These are phyloP conservation scores for Dunaliella primolecta DNA, from an alignment of 139 green algal species.

Conservation along the genomic window DNA sequence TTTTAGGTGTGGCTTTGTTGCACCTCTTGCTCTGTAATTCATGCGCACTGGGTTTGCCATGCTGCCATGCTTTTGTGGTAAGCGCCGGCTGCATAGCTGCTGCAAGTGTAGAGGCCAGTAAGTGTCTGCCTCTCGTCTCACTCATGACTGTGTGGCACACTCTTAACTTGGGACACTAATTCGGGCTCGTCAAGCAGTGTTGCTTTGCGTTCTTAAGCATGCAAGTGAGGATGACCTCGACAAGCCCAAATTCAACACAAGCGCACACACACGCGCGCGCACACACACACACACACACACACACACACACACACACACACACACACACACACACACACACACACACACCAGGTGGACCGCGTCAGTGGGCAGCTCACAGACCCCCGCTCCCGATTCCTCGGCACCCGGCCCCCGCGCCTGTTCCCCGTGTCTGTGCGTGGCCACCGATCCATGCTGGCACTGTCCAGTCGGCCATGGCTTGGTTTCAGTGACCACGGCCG, in stretches of 20 bases:
- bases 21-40: no score
- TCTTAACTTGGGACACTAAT: no score
- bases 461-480: constrained; percentile 91
- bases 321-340: constrained; percentile 39
- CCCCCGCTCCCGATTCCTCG: constrained; percentile 91
- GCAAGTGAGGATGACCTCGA: no score
- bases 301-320: neutral
- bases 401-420: constrained; percentile 78
- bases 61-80: no score
- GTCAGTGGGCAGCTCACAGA: constrained; percentile 64
- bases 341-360: constrained; percentile 29
- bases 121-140: no score
- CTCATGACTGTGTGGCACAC: no score
- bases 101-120: no score
- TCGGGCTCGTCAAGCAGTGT: no score
- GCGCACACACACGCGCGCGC: neutral
- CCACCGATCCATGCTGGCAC: constrained; percentile 83
- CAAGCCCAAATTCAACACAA: neutral
- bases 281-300: neutral
- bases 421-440: constrained; percentile 65
- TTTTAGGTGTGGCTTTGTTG: no score
- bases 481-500: constrained; percentile 86
- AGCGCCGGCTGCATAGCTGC: no score
- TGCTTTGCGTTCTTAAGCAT: no score
- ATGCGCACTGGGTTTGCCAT: no score